These are phyloP conservation scores for Arabidopsis thaliana DNA, from an alignment of 345 rosid species.

Conservation along the genomic window TAIR10.1 NC_003070.9:18292501-18293000, in stretches of 20 bases:
- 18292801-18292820: conserved; percentile 27
- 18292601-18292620: conserved; percentile 67
- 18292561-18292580: background rate
- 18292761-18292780: background rate
- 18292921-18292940: conserved; percentile 65
- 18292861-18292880: conserved; percentile 84
- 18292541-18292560: background rate
- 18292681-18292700: conserved; percentile 54
- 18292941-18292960: conserved; percentile 80
- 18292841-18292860: conserved; percentile 69
- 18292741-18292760: background rate
- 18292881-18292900: conserved; percentile 98
- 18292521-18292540: background rate
- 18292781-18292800: background rate
- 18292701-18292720: background rate
- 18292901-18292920: conserved; percentile 96
- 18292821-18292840: conserved; percentile 64
- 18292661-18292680: conserved; percentile 85
- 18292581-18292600: conserved; percentile 63
- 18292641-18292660: conserved; percentile 71
- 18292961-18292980: conserved; percentile 60
- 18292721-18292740: conserved; percentile 8
- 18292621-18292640: conserved; percentile 72
- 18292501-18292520: conserved; percentile 51
- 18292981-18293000: conserved; percentile 60